Evolutionary conservation across 768 basidiomycete species (phyloP), one percentile per base, ranked within the genome.

Genomic region (Suillus lakei): DNA sequence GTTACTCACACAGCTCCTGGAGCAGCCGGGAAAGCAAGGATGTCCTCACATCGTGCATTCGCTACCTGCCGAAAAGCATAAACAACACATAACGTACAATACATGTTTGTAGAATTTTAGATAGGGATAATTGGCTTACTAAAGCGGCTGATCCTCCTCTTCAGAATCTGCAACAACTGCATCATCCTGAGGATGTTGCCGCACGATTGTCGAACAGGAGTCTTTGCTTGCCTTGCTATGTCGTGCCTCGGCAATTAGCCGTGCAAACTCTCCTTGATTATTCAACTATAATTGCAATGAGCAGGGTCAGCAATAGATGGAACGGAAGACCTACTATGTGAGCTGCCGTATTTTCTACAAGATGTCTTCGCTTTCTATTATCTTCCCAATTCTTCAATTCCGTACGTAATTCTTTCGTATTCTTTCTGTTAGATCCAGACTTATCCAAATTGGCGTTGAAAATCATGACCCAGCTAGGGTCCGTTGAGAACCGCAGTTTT

Each of bases 401-500:
- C 48, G 70, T 71, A 48, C 81, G 80, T 16, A 92, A 80, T 41
- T 84, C 83, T 1, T 72, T 66, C 62, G 80, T 73, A 21, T 79
- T 79, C 71, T 84, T 85, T 34, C 88, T 82, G 53, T 82, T 78
- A 21, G 68, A 58, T 2, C 68, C 60, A 23, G 81, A 81, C 67
- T 84, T 84, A 76, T 92, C 91, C 10, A 91, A 79, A 72, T 92
- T 92, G 34, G 90, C 86, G 66, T 92, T 92, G 69, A 83, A 88
- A 48, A 89, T 72, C 77, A 87, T 86, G 0, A 90, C 82, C 89
- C 90, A 92, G 67, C 91, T 91, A 21, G 34, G 55, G 36, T 26
- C 59, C 34, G 30, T 59, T 62, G n/a, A 68, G 41, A 41, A 18
- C 23, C 32, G 38, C 23, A 12, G 21, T 38, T 56, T 54, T 18